Evolutionary conservation across 1,284 basidiomycete species (phyloP), one percentile per base, ranked within the genome.

Genomic region (Ustilago esculenta): DNA sequence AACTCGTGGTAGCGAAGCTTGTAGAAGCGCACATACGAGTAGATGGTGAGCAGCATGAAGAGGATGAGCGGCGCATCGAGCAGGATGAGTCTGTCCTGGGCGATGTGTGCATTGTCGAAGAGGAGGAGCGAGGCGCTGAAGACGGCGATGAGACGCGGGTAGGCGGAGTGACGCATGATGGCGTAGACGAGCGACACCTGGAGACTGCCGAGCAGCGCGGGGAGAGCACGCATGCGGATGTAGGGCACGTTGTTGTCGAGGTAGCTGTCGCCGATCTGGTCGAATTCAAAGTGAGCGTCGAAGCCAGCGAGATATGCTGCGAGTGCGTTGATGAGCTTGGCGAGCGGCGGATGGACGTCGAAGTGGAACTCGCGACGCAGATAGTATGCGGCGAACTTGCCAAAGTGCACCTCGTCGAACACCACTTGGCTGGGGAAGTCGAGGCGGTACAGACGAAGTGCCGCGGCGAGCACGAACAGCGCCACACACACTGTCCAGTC

Each of bases 101-200:
- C 88, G 77, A 98, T 86, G 82, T 99, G 96, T 1, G 91, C 95
- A 79, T 97, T 99, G 83, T 99, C 96, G 93, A 98, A 92, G 4
- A 95, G 84, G 67, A 98, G 83, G 18, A 98, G 85, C 46, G 84
- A 84, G 1, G 95, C 92, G 40, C 92, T 94, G 80, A 98, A 92
- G 0, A 91, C 88, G 4, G 92, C 89, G 56, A 97, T 89, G 41
- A 92, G 85, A 11, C 92, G 90, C 1, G 94, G 93, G 82, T 95
- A 95, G 7, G 96, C 96, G 59, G 90, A 91, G 84, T 98, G 92
- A 82, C 96, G 90, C 96, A 98, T 98, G 82, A 94, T 98, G 15
- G 87, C 90, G 81, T 94, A 99, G 2, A 98, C 89, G 66, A 98
- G 84, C 0, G 94, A 92, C 10, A 97, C 84, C 1, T 94, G 96